Conservation (phyloP, 495 filamentous ascomycete genomes). For the Hyaloscypha finlandica region DNA sequence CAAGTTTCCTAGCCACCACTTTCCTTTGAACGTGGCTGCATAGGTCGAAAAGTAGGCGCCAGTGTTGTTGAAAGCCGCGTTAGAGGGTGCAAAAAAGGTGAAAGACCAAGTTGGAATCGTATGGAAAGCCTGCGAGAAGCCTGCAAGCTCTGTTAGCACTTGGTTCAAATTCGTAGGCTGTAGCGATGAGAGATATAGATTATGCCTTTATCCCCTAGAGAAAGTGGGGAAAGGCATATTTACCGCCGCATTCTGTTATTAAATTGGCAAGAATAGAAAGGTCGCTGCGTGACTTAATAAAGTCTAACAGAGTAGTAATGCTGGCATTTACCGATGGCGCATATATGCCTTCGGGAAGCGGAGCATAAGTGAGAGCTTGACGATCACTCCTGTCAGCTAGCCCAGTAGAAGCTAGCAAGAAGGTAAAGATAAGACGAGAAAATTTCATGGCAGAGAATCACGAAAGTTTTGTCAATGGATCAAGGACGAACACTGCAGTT, state of each 20-base stretch:
- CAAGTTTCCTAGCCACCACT: slow-evolving; percentile 34
- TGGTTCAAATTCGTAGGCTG: background rate
- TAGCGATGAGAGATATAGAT: background rate
- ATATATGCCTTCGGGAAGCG: slow-evolving; percentile 17
- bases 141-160: slow-evolving; percentile 16
- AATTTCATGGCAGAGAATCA: slow-evolving; percentile 8
- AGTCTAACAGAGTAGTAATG: slow-evolving; percentile 31
- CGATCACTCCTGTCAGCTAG: background rate
- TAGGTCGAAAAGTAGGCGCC: slow-evolving; percentile 30
- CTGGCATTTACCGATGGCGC: slow-evolving; percentile 25
- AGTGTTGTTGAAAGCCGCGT: slow-evolving; percentile 32
- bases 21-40: slow-evolving; percentile 28
- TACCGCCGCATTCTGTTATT: slow-evolving; percentile 30
- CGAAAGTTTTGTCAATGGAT: background rate
- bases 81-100: slow-evolving; percentile 35
- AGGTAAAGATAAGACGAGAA: background rate
- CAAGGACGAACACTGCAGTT: background rate
- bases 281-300: slow-evolving; percentile 31
- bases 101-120: slow-evolving; percentile 31
- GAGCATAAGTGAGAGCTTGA: slow-evolving; percentile 7
- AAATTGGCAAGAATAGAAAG: slow-evolving; percentile 30
- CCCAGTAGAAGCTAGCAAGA: background rate
- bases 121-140: slow-evolving; percentile 32
- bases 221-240: background rate
- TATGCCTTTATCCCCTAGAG: background rate